Base-by-base conservation (phyloP, 257 asterid species). In the Jaltomata sinuosa region DNA sequence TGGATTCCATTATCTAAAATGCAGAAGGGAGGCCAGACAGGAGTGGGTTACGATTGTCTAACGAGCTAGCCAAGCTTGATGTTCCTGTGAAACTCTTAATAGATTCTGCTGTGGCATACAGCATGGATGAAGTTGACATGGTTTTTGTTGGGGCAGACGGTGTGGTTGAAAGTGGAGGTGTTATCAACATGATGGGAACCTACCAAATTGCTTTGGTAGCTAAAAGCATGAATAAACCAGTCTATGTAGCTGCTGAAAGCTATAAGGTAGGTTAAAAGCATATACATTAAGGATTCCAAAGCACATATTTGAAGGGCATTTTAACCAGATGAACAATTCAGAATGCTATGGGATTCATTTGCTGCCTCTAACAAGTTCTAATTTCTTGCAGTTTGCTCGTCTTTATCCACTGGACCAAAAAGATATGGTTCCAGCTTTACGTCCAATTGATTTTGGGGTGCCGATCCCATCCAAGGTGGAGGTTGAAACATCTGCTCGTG, bases 11-110 rank as follows among this genome's bases (percentile, higher is more conserved):
- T 61, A 82, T 88, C 34, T 84, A 82, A 81, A 85, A 78, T 85
- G 91, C 98, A 96, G 99, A 94, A 91, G 99, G 99, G 32, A 88
- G 98, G 86, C 99, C 98, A 3, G 98, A 93, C 84, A 90, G 99
- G 91, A 89, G 95, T 57, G 98, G 99, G 52, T 85, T 94, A 65
- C 89, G 97, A 11, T 86, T 93, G 31, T 93, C 98, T 27, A 92
- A 93, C 21, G 99, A 96, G 90, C 94, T 96, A 22, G 94, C 97
- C 62, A 93, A 96, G 91, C 96, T 96, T 68, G 94, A 94, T 82
- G 87, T 96, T 74, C 98, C 99, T 12, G 98, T 93, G 84, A 96
- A 93, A 92, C 97, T 96, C 85, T 88, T 94, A 31, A 92, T 94
- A 82, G 99, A 96, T 93, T 94, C 99, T 86, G 98, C 98, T 21